phyloP scores from a whole-genome alignment of 495 filamentous ascomycete genomes.

The Schizothecium vesticola region DNA sequence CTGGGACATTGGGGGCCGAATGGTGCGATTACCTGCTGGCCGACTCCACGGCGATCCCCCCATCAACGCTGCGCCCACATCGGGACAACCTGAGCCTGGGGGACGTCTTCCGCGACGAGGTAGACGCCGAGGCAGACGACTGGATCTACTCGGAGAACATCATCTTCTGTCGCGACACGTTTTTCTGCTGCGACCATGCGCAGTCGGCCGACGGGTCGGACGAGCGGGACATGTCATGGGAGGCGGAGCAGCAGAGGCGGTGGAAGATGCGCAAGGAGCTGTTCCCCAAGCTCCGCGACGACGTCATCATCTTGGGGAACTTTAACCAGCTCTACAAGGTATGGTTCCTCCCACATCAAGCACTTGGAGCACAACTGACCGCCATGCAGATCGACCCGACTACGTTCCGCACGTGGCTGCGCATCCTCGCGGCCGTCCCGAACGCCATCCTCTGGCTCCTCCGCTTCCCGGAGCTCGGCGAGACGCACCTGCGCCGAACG shows the following conservation, averaged over 20 bases:
- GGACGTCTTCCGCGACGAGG: constrained; percentile 65
- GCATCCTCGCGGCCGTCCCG: constrained; percentile 79
- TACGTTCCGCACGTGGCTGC: constrained; percentile 93
- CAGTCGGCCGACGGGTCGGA: constrained; percentile 80
- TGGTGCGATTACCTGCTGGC: constrained; percentile 99
- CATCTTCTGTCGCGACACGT: constrained; percentile 89
- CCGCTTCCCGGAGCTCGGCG: constrained; percentile 91
- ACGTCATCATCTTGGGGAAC: constrained; percentile 90
- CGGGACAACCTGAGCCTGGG: constrained; percentile 67
- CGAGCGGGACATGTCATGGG: constrained; percentile 66
- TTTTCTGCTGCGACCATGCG: constrained; percentile 97
- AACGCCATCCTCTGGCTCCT: constrained; percentile 94
- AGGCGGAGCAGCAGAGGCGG: constrained; percentile 73
- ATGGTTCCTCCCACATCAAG: constrained; percentile 21
- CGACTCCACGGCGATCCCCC: constrained; percentile 80
- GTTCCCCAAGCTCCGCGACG: constrained; percentile 78
- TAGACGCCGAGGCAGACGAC: constrained; percentile 55
- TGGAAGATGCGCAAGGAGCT: constrained; percentile 96
- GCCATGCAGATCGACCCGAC: constrained; percentile 85
- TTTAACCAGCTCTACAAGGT: constrained; percentile 99
- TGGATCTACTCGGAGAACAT: constrained; percentile 99
- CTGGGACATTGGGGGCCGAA: constrained; percentile 90
- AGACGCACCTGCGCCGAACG: constrained; percentile 73
- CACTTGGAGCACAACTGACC: background rate
- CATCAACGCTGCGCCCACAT: constrained; percentile 71